Evolutionary conservation across 2,329 filamentous ascomycete genomes (phyloP), one percentile per base, ranked within the genome.

Genomic region (Aspergillus eucalypticola): DNA sequence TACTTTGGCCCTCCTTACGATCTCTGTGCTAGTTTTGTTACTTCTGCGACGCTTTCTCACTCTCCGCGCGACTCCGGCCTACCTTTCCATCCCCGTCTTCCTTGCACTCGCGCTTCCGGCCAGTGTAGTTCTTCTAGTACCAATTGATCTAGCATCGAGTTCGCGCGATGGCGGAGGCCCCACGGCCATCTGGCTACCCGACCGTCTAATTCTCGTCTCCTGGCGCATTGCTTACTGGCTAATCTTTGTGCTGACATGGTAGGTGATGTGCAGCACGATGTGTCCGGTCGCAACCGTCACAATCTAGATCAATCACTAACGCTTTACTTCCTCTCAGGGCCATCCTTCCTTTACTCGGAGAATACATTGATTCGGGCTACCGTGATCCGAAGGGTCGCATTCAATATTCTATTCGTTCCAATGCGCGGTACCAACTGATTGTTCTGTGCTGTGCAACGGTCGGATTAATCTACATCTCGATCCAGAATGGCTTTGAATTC

Each of bases 221-320:
- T 99, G 95, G 95, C 86, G 94, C 72, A 94, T 99, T 65, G 89
- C 90, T 19, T 99, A 99, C 79, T 99, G 95, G 95, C 82, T 99
- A 58, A 98, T 94, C 0, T 99, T 99, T 78, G 87, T 88, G 54
- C 79, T 99, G 71, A 98, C 94, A 58, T 99, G 95, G 95, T 94
- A 81, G 54, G 83, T 67, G 32, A 44, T 50, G 27, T 44, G 52
- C 23, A 48, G n/a, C 29, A 3, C 50, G 49, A 19, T 21, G 44
- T 39, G 23, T 23, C 23, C 51, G 21, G 17, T 46, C 60, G 21
- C 58, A 32, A 32, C n/a, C 5, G 11, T 29, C 21, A 1, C 11
- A 10, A 23, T 29, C n/a, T 21, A 44, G 49, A n/a, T 29, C 38
- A 38, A n/a, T 8, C 23, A 50, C 61, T 63, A 32, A 65, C 56